These are phyloP conservation scores for Dioscorea zingiberensis DNA, from an alignment of 106 monocot genomes.

Conservation along the genomic window DNA sequence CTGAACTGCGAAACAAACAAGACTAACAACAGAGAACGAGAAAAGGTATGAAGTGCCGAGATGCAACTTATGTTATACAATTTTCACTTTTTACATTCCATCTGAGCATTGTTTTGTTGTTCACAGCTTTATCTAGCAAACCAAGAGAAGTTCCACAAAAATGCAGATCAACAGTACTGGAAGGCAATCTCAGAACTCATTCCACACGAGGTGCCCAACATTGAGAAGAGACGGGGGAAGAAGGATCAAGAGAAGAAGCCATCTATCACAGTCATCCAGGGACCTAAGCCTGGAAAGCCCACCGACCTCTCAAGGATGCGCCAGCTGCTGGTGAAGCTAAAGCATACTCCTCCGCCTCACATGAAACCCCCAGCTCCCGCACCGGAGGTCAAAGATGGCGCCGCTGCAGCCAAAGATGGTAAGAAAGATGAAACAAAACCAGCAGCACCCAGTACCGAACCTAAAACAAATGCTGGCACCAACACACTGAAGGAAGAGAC, in stretches of 20 bases:
- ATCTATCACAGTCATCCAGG: constrained; percentile 49
- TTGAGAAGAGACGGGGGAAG: constrained; percentile 64
- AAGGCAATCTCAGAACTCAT: constrained; percentile 69
- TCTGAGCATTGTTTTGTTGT: background rate
- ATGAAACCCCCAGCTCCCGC: constrained; percentile 55
- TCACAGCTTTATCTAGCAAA: constrained; percentile 52
- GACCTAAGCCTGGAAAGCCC: constrained; percentile 75
- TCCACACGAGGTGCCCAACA: constrained; percentile 52
- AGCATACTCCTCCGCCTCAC: constrained; percentile 67
- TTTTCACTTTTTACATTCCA: background rate
- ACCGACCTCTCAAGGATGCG: constrained; percentile 70
- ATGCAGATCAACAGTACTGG: constrained; percentile 77
- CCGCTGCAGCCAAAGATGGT: constrained; percentile 4
- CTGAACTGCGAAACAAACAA: constrained; percentile 69
- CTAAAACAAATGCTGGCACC: background rate
- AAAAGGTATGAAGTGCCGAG: constrained; percentile 42
- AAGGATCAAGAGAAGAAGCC: constrained; percentile 61
- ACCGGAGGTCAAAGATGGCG: constrained; percentile 18
- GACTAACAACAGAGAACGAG: constrained; percentile 75
- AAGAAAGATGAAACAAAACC: constrained; percentile 21
- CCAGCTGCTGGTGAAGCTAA: constrained; percentile 56
- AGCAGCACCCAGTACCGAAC: constrained; percentile 11
- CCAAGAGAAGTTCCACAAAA: constrained; percentile 67
- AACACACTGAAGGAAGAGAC: constrained; percentile 7
- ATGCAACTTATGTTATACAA: background rate